phyloP scores from a whole-genome alignment of 106 monocot species.

The Platanthera guangdongensis region DNA sequence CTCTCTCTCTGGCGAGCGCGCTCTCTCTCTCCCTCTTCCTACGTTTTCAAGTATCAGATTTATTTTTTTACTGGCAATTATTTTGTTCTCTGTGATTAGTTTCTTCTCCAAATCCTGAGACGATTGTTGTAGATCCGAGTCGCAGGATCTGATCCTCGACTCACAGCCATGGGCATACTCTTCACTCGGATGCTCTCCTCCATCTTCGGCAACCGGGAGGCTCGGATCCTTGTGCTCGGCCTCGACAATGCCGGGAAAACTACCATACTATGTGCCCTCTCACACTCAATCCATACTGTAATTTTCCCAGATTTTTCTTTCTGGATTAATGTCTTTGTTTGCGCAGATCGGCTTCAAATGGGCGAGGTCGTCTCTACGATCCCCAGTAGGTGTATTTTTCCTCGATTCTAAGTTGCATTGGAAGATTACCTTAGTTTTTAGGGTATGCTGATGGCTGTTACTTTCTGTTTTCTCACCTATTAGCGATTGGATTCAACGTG shows the following conservation, averaged over 20 bases:
- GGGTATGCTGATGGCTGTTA: background rate
- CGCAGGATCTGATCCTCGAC: conserved; percentile 17
- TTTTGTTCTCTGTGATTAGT: background rate
- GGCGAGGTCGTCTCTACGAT: conserved; percentile 97
- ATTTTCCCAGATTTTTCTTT: background rate
- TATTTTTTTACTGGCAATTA: background rate
- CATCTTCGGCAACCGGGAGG: conserved; percentile 88
- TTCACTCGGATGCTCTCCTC: conserved; percentile 89
- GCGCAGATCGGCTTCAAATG: conserved; percentile 93
- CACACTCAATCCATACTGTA: background rate
- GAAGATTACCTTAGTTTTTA: background rate
- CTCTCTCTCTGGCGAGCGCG: background rate
- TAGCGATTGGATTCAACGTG: conserved; percentile 99
- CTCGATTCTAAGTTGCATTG: background rate
- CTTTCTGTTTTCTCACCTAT: conserved; percentile 10
- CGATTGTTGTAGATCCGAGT: background rate
- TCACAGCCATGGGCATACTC: conserved; percentile 71
- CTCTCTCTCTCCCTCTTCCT: too few relatives aligned
- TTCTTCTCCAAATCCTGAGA: background rate
- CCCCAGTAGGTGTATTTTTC: conserved; percentile 49
- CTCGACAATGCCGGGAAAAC: conserved; percentile 99
- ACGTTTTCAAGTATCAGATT: too few relatives aligned
- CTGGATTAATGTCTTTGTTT: conserved; percentile 8
- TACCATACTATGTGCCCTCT: conserved; percentile 67
- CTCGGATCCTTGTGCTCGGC: conserved; percentile 98